Conservation (phyloP, 257 asterid genomes). For the Coffea eugenioides region DNA sequence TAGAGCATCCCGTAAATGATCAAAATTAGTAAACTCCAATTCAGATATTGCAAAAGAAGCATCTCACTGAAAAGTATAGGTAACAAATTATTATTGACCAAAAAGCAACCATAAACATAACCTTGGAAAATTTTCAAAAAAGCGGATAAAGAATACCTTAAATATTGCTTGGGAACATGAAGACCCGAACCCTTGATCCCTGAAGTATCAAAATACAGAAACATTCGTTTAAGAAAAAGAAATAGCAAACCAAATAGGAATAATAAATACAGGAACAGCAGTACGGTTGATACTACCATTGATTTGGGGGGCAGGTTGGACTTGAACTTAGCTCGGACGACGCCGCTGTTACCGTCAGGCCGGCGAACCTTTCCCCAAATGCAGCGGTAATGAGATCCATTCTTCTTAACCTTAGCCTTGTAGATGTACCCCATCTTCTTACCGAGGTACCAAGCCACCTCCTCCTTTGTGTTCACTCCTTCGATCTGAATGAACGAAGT, state of each 20-base stretch:
- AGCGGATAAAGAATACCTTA: slow-evolving; percentile 38
- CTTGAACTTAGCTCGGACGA: slow-evolving; percentile 77
- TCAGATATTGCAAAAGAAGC: no score
- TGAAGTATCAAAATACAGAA: slow-evolving; percentile 19
- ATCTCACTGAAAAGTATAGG: no score
- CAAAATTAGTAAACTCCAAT: neutral
- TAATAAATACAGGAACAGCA: neutral
- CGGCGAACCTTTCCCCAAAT: slow-evolving; percentile 86
- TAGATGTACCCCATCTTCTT: slow-evolving; percentile 82
- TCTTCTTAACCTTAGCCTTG: slow-evolving; percentile 86
- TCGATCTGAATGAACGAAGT: slow-evolving; percentile 84
- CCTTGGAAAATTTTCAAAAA: no score
- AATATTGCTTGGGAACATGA: slow-evolving; percentile 74
- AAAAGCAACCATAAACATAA: no score
- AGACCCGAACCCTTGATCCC: slow-evolving; percentile 67
- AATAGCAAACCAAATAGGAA: neutral
- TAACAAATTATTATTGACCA: no score
- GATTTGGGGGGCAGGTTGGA: slow-evolving; percentile 76
- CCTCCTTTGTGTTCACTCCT: slow-evolving; percentile 91
- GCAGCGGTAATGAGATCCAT: slow-evolving; percentile 84
- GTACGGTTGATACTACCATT: slow-evolving; percentile 33
- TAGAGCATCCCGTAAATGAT: neutral
- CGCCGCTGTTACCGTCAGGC: slow-evolving; percentile 90
- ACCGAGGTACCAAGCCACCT: slow-evolving; percentile 81
- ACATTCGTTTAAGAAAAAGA: neutral